Base-by-base conservation (phyloP, 2,329 filamentous ascomycete species). In the Penicillium sp. region DNA sequence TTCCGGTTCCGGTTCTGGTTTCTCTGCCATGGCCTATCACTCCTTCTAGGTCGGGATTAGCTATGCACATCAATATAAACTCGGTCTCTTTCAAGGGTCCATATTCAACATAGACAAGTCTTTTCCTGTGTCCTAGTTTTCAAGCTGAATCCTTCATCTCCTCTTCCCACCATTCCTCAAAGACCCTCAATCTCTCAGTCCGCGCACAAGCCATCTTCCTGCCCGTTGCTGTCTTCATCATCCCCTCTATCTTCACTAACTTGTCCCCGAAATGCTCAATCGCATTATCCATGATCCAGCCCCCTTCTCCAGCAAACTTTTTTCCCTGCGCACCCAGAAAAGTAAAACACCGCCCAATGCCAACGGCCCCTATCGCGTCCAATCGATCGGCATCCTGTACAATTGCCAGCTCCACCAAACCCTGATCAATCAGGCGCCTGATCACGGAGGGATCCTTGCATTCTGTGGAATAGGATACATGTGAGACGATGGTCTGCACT, bases 301-400 rank as follows among this genome's bases (percentile, higher is more conserved):
- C 57, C 7, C 62, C 63, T 10, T 64, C 64, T 2, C 55, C 55
- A 3, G 62, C 53, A 41, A 66, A 69, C 27, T 70, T 67, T 46
- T 64, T 64, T 14, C 69, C 66, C 57, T 70, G 65, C 9, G 86
- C 88, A 0, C 88, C 92, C 0, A 89, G 86, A 71, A 86, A 97
- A 0, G 88, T 86, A 71, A 95, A 93, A 41, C 84, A 85, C 44
- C 93, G 80, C 2, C 85, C 93, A 55, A 96, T 87, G 0, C 93
- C 93, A 29, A 97, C 84, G 0, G 90, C 91, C 1, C 93, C 93
- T 49, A 97, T 87, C 4, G 92, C 90, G 75, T 98, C 93, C n/a
- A 98, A 79, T 7, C 93, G 82, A 77, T 97, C 93, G 4, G 93
- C 93, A 73, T 97, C 93, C 76, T 97, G 93, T 31, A 97, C 91